Conservation (phyloP, 805 yeast species). For the Komagataella phaffii region DNA sequence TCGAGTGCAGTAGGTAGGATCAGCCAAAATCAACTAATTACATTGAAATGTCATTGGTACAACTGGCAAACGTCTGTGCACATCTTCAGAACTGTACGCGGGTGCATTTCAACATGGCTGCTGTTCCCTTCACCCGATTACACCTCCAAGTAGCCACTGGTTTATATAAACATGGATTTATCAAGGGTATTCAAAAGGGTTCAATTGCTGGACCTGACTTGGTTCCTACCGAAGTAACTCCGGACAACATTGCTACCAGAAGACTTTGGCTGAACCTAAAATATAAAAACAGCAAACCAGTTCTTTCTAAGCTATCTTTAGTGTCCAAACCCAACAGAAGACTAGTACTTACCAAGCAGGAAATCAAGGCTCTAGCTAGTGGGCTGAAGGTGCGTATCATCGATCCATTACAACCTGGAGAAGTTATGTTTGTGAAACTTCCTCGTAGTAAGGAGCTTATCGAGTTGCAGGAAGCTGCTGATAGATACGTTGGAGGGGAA, state of each 20-base stretch:
- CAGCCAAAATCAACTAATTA: constrained; percentile 6
- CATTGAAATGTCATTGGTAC: constrained; percentile 64
- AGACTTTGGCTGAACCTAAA: constrained; percentile 88
- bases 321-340: constrained; percentile 79
- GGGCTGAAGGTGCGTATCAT: constrained; percentile 69
- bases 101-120: constrained; percentile 60
- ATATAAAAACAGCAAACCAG: constrained; percentile 70
- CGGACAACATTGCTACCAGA: constrained; percentile 75
- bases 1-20: not conserved
- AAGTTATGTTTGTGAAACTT: constrained; percentile 58
- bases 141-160: constrained; percentile 78
- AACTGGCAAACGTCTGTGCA: constrained; percentile 72
- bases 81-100: constrained; percentile 81
- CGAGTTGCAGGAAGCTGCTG: constrained; percentile 80
- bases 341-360: constrained; percentile 47
- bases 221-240: constrained; percentile 63
- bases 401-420: constrained; percentile 81
- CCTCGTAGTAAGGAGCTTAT: constrained; percentile 32
- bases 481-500: constrained; percentile 58
- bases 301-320: constrained; percentile 54
- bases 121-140: constrained; percentile 71
- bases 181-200: constrained; percentile 76
- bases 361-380: constrained; percentile 57
- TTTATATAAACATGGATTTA: constrained; percentile 82
- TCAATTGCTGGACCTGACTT: constrained; percentile 75